A percentile compares a stretch with the other conserved stretches of the same genome.
Evolutionary conservation across 352 stramenopile genomes (phyloP).

Genomic region (Thalassiosira livingstoniorum): DNA sequence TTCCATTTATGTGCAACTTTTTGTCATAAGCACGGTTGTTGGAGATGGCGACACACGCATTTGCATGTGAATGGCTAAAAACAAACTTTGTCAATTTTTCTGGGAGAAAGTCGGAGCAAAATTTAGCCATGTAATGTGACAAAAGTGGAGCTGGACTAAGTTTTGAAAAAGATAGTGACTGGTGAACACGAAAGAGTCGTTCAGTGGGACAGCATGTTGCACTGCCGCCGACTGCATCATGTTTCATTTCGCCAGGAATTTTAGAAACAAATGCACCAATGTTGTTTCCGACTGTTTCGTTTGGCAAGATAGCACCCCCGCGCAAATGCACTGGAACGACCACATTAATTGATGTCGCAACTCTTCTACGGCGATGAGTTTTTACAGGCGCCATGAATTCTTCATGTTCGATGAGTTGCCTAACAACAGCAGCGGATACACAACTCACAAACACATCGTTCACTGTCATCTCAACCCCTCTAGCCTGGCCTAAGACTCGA

Average conservation of each 20-base stretch:
- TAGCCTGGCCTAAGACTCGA: conserved; percentile 45
- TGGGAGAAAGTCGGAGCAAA: conserved; percentile 45
- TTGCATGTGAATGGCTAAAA: conserved; percentile 68
- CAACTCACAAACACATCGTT: conserved; percentile 84
- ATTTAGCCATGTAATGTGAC: conserved; percentile 68
- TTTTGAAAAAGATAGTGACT: conserved; percentile 63
- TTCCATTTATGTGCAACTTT: conserved; percentile 73
- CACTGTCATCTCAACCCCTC: conserved; percentile 64
- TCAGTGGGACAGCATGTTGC: conserved; percentile 29
- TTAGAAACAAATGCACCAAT: conserved; percentile 78
- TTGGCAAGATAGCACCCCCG: conserved; percentile 73
- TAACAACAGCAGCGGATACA: conserved; percentile 67
- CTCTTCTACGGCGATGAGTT: conserved; percentile 26
- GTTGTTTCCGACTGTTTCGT: conserved; percentile 78
- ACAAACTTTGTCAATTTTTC: conserved; percentile 46
- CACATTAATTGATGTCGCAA: conserved; percentile 72
- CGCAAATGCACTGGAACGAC: conserved; percentile 80
- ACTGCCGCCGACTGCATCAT: conserved; percentile 28
- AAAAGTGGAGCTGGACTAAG: conserved; percentile 70
- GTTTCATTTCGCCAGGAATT: conserved; percentile 64
- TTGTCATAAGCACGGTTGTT: conserved; percentile 71
- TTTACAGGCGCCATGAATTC: conserved; percentile 38
- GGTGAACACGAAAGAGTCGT: conserved; percentile 65
- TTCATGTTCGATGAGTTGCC: conserved; percentile 74
- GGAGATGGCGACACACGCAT: conserved; percentile 72